Percentiles rank a stretch among this genome's conserved stretches.
Evolutionary conservation across 202 grass and related monocot species (phyloP).

Genomic region (Schoenoplectus triqueter): DNA sequence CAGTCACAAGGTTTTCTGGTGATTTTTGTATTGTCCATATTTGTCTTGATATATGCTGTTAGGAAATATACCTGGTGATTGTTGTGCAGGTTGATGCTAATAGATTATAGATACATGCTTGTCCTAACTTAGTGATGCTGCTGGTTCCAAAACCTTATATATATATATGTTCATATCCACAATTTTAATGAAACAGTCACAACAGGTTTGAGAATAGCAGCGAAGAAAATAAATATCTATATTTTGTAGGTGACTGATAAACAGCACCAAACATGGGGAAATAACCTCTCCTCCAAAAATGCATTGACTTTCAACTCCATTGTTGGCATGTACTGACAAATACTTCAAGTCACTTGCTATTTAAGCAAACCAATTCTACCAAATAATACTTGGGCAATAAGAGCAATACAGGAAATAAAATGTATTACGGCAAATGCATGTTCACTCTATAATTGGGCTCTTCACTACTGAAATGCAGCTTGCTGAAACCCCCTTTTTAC

Average conservation of each 20-base stretch:
- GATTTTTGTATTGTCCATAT: not conserved
- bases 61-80: slow-evolving; percentile 7
- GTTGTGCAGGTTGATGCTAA: not conserved
- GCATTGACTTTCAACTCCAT: not conserved
- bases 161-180: not conserved
- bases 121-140: not conserved
- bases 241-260: not conserved
- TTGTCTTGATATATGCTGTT: not conserved
- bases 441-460: not conserved
- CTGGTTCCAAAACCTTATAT: not conserved
- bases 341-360: slow-evolving; percentile 20
- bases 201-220: not conserved
- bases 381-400: not conserved
- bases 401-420: not conserved
- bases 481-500: not conserved
- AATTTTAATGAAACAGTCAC: not conserved
- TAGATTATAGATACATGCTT: not conserved
- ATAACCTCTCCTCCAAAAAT: not conserved
- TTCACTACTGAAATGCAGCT: not conserved
- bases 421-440: not conserved
- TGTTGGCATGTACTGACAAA: not conserved
- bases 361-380: slow-evolving; percentile 1
- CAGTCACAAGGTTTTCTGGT: not conserved
- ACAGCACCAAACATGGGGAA: not conserved
- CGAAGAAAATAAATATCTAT: not conserved